These are phyloP conservation scores for Aspergillus fumigatus DNA, from an alignment of 2,329 filamentous ascomycete genomes.

Conservation along the genomic window DNA sequence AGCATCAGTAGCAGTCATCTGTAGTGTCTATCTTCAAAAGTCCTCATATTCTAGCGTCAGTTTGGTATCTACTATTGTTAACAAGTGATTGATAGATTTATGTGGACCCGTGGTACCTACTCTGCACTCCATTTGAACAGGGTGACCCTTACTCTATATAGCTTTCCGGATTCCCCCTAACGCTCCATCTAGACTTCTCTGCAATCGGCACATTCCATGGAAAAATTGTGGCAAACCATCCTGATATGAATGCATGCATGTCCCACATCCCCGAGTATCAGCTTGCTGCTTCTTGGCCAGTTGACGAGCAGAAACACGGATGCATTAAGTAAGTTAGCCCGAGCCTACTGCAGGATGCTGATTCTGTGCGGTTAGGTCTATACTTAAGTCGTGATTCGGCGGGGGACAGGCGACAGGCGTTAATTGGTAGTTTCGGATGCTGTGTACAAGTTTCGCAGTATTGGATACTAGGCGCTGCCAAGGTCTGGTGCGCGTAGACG, in stretches of 20 bases:
- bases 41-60: too few species aligned
- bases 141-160: slow-evolving; percentile 12
- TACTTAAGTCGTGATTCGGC: neutral
- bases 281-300: slow-evolving; percentile 2
- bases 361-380: neutral
- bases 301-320: slow-evolving; percentile 2
- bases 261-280: slow-evolving; percentile 8
- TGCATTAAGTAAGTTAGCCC: slow-evolving; percentile 2
- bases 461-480: neutral
- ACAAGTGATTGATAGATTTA: too few species aligned
- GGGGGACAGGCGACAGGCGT: neutral
- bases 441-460: neutral
- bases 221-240: neutral
- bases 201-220: neutral
- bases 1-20: too few species aligned
- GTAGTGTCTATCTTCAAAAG: too few species aligned
- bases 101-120: neutral
- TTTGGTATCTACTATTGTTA: too few species aligned
- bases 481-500: too few species aligned
- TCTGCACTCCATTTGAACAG: slow-evolving; percentile 3
- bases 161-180: neutral
- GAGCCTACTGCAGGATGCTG: slow-evolving; percentile 4
- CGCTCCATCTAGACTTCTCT: neutral
- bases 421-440: neutral
- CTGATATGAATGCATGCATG: neutral